Conservation (phyloP, 495 filamentous ascomycete genomes). For the Trichoderma gamsii region DNA sequence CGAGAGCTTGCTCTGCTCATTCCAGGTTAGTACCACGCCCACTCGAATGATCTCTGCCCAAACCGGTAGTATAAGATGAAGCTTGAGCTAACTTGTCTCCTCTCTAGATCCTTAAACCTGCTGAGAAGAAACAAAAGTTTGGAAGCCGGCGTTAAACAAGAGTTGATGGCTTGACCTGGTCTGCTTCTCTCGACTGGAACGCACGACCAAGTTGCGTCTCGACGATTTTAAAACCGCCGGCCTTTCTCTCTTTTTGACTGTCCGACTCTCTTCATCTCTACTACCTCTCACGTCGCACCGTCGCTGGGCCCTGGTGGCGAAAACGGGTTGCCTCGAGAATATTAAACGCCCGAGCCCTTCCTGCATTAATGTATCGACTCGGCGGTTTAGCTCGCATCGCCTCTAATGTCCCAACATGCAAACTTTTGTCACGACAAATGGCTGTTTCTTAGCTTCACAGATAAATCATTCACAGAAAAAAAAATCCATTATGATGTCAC, state of each 20-base stretch:
- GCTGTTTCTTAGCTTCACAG: constrained; percentile 16
- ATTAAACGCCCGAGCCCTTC: constrained; percentile 3
- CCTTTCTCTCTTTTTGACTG: constrained; percentile 5
- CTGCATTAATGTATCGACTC: constrained; percentile 12
- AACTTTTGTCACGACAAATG: constrained; percentile 13
- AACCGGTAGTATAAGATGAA: neutral
- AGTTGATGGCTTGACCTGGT: neutral
- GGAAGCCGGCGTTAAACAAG: constrained; percentile 60
- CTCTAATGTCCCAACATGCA: constrained; percentile 14
- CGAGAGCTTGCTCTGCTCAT: constrained; percentile 95
- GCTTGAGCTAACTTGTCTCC: constrained; percentile 22
- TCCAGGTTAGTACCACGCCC: constrained; percentile 67
- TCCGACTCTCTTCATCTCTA: constrained; percentile 10
- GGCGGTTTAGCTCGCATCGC: constrained; percentile 13
- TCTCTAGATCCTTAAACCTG: constrained; percentile 89
- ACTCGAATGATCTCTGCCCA: neutral
- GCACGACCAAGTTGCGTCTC: constrained; percentile 1
- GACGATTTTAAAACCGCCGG: constrained; percentile 8
- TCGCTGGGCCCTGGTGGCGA: constrained; percentile 11
- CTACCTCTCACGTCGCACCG: constrained; percentile 8
- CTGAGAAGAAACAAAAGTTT: constrained; percentile 99
- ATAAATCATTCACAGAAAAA: constrained; percentile 12
- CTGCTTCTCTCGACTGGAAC: neutral
- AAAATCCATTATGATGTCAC: constrained; percentile 13
- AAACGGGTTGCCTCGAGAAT: constrained; percentile 8